Conservation (phyloP, 352 stramenopile genomes). For the Blastocystis sp. region DNA sequence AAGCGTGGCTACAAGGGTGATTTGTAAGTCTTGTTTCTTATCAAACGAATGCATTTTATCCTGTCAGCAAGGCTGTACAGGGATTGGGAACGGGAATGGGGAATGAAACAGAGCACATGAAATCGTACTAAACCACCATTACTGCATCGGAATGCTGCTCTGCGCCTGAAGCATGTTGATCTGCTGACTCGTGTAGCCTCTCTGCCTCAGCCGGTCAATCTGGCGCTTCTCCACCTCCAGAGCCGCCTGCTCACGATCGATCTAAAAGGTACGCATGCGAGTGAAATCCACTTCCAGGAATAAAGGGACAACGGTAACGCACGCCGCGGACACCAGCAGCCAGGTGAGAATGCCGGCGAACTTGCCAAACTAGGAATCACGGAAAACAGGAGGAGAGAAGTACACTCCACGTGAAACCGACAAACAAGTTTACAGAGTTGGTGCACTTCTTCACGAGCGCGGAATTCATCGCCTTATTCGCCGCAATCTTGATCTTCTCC, state of each 20-base stretch:
- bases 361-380: constrained; percentile 33
- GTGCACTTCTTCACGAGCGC: constrained; percentile 29
- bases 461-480: constrained; percentile 56
- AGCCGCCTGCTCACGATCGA: constrained; percentile 39
- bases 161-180: constrained; percentile 33
- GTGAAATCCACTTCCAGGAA: constrained; percentile 16
- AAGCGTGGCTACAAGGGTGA: constrained; percentile 59
- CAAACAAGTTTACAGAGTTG: constrained; percentile 40
- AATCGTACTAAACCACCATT: constrained; percentile 40
- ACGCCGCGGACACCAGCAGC: background rate
- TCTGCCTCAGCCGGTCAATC: constrained; percentile 24
- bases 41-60: background rate
- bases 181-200: constrained; percentile 40
- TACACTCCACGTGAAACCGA: constrained; percentile 33
- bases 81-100: background rate
- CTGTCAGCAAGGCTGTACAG: background rate
- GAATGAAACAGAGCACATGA: background rate
- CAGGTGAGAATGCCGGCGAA: constrained; percentile 24
- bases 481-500: constrained; percentile 62
- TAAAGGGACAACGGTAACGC: constrained; percentile 25
- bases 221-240: constrained; percentile 41
- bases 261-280: background rate
- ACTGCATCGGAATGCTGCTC: constrained; percentile 26
- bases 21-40: constrained; percentile 29
- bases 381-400: too few species aligned